A percentile compares a stretch with the other conserved stretches of the same genome.
Evolutionary conservation across 2,329 filamentous ascomycete genomes (phyloP).

Genomic region (Colletotrichum sp.): DNA sequence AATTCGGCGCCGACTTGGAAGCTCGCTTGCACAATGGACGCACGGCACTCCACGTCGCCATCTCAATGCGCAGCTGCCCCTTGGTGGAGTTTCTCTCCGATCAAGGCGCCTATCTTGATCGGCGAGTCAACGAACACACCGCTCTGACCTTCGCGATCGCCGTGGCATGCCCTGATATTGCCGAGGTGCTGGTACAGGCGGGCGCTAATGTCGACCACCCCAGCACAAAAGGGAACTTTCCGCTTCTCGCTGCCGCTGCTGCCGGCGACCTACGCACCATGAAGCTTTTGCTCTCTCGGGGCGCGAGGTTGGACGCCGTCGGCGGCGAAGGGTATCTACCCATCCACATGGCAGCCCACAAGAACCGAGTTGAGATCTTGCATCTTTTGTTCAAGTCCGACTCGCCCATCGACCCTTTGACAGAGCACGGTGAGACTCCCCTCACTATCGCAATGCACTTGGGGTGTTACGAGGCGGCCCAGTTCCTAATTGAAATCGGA

Average conservation of each 20-base stretch:
- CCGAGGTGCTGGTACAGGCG: constrained; percentile 20
- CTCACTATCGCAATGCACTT: constrained; percentile 25
- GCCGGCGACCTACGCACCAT: constrained; percentile 40
- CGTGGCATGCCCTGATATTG: constrained; percentile 28
- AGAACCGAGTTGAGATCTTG: constrained; percentile 24
- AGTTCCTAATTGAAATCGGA: constrained; percentile 23
- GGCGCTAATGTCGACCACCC: constrained; percentile 24
- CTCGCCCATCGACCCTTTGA: constrained; percentile 23
- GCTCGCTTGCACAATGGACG: constrained; percentile 19
- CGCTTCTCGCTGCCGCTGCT: constrained; percentile 49
- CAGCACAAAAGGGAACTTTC: constrained; percentile 21
- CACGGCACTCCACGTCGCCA: constrained; percentile 26
- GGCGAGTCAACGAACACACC: constrained; percentile 22
- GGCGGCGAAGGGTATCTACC: constrained; percentile 23
- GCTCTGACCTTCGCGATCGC: constrained; percentile 27
- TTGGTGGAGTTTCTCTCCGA: constrained; percentile 27
- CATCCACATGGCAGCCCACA: constrained; percentile 28
- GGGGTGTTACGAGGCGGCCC: constrained; percentile 24
- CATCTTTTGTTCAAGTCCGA: constrained; percentile 25
- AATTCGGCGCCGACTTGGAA: constrained; percentile 27
- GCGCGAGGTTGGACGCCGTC: constrained; percentile 19
- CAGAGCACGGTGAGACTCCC: constrained; percentile 27
- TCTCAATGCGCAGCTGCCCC: constrained; percentile 19
- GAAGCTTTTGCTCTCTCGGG: constrained; percentile 22
- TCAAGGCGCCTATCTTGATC: constrained; percentile 25